Conservation (phyloP, 441 rosid genomes). For the Jatropha podagrica region DNA sequence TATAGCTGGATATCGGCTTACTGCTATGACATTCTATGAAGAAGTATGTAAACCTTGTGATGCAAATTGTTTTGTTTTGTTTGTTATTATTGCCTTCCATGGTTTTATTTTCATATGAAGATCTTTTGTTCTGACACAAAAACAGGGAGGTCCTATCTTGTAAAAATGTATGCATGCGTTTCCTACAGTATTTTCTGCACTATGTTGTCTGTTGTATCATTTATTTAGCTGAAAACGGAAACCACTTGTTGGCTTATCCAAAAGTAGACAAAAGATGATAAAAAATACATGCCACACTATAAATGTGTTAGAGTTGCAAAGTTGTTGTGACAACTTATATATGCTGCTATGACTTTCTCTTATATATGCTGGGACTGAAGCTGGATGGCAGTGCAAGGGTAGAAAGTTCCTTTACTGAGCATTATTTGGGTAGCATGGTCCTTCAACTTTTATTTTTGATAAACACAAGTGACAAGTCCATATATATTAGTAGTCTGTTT, state of each 20-base stretch:
- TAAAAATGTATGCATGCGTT: neutral
- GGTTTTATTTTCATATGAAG: neutral
- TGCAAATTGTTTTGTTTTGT: neutral
- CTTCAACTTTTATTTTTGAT: too few relatives aligned
- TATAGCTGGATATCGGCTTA: slow-evolving; percentile 84
- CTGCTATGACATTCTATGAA: slow-evolving; percentile 97
- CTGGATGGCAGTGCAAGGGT: too few relatives aligned
- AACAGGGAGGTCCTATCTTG: neutral
- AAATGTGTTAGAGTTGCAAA: too few relatives aligned
- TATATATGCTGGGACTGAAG: too few relatives aligned
- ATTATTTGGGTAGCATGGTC: too few relatives aligned
- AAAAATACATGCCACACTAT: neutral
- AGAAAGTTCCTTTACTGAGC: too few relatives aligned
- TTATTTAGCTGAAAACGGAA: slow-evolving; percentile 1
- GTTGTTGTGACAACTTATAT: too few relatives aligned
- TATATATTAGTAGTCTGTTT: too few relatives aligned
- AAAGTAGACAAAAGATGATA: neutral
- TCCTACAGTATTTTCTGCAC: neutral
- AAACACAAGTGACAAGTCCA: too few relatives aligned
- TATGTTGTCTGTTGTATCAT: neutral
- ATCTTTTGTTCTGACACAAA: neutral
- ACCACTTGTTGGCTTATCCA: neutral
- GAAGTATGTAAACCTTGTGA: slow-evolving; percentile 49
- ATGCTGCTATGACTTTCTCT: too few relatives aligned
- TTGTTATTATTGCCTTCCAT: too few relatives aligned